Base-by-base conservation (phyloP, 2,329 filamentous ascomycete genomes). In the Hypoxylon sp. region DNA sequence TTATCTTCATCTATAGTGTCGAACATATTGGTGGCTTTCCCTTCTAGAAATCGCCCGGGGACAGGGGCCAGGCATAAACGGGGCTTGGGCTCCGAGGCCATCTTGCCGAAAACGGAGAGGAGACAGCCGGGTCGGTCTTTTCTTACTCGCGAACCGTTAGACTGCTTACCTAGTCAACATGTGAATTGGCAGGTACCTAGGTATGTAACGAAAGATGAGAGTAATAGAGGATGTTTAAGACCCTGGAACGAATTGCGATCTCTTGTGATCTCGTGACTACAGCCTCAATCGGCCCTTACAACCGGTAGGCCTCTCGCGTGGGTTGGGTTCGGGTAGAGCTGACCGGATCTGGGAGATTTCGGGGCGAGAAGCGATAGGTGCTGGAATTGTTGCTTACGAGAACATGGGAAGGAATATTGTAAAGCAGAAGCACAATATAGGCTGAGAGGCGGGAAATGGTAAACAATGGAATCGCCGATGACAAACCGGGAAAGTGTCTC, bases 351-450 rank as follows among this genome's bases (percentile, higher is more conserved):
- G 53, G 52, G 60, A 43, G 38, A n/a, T 49, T 43, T 71, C 60
- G 69, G 70, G 65, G 60, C 58, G 63, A 49, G 50, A 61, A 59
- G 63, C 60, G 63, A 63, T 41, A 53, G 41, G 10, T 19, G 49
- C n/a, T 58, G 51, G 25, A 3, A 30, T 58, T 28, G 41, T 41
- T 53, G 58, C 53, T 62, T 67, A 61, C 60, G 46, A 64, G 52
- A 59, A 17, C 46, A 58, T 63, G 52, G 62, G 58, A 49, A 65
- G 59, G 49, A 50, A 63, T 58, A 50, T 68, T 64, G 67, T 59
- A 65, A 68, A 63, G 45, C 59, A 65, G 28, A 69, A 38, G 63
- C 57, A 60, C 70, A 71, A 74, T 73, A 75, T 75, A 75, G 74
- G 71, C 74, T 75, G 72, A 74, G 73, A 69, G 60, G 55, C 46